phyloP scores from a whole-genome alignment of 352 stramenopile species.

The Plasmopara viticola region DNA sequence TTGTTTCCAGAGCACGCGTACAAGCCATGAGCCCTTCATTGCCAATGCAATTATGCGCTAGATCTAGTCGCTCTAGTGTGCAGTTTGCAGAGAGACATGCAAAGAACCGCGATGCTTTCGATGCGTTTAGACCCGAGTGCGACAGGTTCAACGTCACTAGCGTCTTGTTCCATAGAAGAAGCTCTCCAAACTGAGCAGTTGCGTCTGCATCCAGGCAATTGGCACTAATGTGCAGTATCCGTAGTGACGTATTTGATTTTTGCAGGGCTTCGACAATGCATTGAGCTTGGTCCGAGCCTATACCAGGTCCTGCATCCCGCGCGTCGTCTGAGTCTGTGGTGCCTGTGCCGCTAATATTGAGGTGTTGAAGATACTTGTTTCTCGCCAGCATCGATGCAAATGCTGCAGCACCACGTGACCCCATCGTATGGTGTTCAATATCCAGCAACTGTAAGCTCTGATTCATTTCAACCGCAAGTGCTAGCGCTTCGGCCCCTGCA shows the following conservation, averaged over 20 bases:
- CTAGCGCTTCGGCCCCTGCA: conserved; percentile 47
- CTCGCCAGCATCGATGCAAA: conserved; percentile 56
- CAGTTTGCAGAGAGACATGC: conserved; percentile 58
- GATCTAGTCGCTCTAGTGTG: conserved; percentile 37
- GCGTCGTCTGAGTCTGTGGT: conserved; percentile 41
- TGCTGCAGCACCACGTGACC: conserved; percentile 34
- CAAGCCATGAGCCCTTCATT: conserved; percentile 69
- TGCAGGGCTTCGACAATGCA: conserved; percentile 38
- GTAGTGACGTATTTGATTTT: conserved; percentile 45
- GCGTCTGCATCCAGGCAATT: conserved; percentile 59
- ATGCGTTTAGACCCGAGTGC: conserved; percentile 45
- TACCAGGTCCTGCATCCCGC: conserved; percentile 31
- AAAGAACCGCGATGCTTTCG: conserved; percentile 57
- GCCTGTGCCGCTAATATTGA: conserved; percentile 64
- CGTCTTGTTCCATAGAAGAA: conserved; percentile 45
- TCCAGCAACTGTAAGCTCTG: conserved; percentile 56
- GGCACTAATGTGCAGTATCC: conserved; percentile 44
- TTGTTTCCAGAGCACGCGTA: conserved; percentile 45
- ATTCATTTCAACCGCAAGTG: conserved; percentile 43
- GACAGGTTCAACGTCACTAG: conserved; percentile 62
- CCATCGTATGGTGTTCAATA: conserved; percentile 75
- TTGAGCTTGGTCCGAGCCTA: conserved; percentile 43
- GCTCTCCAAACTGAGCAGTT: conserved; percentile 40
- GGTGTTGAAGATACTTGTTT: conserved; percentile 44
- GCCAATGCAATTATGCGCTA: conserved; percentile 63